Evolutionary conservation across 257 asterid genomes (phyloP).

Genomic region (Leonotis leonurus): DNA sequence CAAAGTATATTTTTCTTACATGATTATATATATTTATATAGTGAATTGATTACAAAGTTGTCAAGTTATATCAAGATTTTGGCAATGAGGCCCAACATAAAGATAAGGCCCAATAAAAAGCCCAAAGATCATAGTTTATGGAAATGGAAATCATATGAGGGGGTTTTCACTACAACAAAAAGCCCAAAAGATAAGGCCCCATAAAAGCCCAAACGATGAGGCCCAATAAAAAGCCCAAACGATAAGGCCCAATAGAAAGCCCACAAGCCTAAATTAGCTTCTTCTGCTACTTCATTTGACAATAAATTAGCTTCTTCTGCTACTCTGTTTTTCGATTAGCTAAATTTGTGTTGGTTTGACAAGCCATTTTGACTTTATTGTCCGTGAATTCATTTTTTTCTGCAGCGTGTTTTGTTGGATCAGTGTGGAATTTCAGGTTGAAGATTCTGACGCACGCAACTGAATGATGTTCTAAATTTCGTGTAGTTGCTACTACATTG

Average conservation of each 20-base stretch:
- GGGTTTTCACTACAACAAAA: slow-evolving; percentile 10
- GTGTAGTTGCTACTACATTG: too few species aligned
- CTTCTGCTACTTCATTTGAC: background rate
- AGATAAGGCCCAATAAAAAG: background rate
- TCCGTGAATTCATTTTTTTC: background rate
- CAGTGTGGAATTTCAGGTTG: background rate
- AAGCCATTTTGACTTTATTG: background rate
- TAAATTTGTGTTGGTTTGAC: background rate
- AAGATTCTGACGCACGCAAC: background rate
- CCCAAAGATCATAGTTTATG: background rate
- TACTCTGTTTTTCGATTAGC: background rate
- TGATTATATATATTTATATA: too few species aligned
- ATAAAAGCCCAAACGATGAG: too few species aligned
- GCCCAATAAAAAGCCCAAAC: too few species aligned
- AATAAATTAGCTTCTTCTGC: background rate
- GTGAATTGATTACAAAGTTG: too few species aligned
- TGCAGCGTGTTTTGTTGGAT: background rate
- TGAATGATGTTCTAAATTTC: background rate
- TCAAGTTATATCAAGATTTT: too few species aligned
- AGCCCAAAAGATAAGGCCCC: too few species aligned
- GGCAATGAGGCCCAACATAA: background rate
- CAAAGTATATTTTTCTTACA: too few species aligned
- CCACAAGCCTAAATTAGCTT: too few species aligned
- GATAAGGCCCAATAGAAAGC: too few species aligned
- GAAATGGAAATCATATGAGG: slow-evolving; percentile 1